Evolutionary conservation across 306 rosid genomes (phyloP), one percentile per base, ranked within the genome.

Genomic region (Castanea mollissima): DNA sequence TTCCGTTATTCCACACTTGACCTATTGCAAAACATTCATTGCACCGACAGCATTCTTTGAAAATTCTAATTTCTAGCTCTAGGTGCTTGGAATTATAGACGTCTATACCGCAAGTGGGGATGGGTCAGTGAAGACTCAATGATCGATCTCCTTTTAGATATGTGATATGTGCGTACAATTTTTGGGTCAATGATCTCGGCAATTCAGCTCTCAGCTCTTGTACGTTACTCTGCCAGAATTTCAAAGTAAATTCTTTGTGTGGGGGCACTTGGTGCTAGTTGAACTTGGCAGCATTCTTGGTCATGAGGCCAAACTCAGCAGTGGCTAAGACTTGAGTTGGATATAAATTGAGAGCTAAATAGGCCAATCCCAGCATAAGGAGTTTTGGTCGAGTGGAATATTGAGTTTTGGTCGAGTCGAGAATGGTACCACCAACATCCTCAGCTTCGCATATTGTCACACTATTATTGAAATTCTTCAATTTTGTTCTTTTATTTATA

Each of bases 401-500:
- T 44, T 19, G n/a, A 5, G 1, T 65, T 7, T 67, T 63, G 52
- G 14, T 34, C 12, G 13, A 67, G 25, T 12, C 14, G 3, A 46
- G 15, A 2, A 67, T 67, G 71, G 51, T 25, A 35, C 10, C 35
- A 6, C 23, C 87, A 52, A 79, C 57, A 7, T 77, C 91, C 74
- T 72, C 83, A 68, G 29, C 82, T 85, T 76, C 88, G 69, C 82
- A 82, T 38, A 74, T 80, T 65, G 81, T 38, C 5, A 71, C 76
- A 69, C 84, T 92, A 4, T 21, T 87, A 70, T 63, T 87, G 85
- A 87, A 93, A 85, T 75, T 87, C 4, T 32, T 86, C 14, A 78
- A 88, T 14, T 83, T 87, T 32, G 79, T 89, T 54, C 83, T 87
- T 64, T 86, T 89, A 0, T 59, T 92, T 2, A 83, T 81, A 35